These are phyloP conservation scores for Dryadomyces quercivorus DNA, from an alignment of 2,329 filamentous ascomycete genomes.

Conservation along the genomic window DNA sequence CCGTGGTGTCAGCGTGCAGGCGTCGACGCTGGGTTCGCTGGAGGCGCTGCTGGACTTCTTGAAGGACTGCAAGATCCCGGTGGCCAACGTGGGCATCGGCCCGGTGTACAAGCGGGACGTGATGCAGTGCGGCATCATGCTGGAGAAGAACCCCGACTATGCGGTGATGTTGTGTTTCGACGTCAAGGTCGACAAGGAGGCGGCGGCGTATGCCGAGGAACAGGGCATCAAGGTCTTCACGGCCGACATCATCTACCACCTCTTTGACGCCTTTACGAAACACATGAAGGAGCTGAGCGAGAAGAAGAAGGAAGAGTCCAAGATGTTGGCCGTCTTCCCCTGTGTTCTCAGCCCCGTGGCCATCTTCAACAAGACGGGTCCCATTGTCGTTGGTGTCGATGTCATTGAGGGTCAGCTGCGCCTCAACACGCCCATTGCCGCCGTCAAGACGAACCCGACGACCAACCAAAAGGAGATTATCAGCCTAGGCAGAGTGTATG, in stretches of 20 bases:
- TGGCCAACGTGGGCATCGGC: constrained; percentile 92
- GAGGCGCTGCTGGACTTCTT: constrained; percentile 95
- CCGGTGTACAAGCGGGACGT: constrained; percentile 97
- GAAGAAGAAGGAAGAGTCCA: constrained; percentile 92
- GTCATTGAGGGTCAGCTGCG: constrained; percentile 81
- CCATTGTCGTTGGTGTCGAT: constrained; percentile 92
- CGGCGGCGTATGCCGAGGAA: constrained; percentile 79
- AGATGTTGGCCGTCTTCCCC: constrained; percentile 90
- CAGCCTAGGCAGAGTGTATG: constrained; percentile 83
- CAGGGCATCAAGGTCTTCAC: constrained; percentile 96
- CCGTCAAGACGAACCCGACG: constrained; percentile 66
- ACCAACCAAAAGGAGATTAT: constrained; percentile 78
- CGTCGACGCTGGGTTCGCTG: constrained; percentile 90
- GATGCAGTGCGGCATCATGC: constrained; percentile 88
- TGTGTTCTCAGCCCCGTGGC: constrained; percentile 82
- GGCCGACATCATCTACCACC: constrained; percentile 96
- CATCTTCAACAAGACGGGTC: constrained; percentile 96
- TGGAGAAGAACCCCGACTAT: constrained; percentile 88
- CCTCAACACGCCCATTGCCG: constrained; percentile 81
- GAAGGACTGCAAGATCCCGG: constrained; percentile 90
- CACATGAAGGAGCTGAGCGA: constrained; percentile 82
- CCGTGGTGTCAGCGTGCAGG: constrained; percentile 91
- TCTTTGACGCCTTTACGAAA: constrained; percentile 92
- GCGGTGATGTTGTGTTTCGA: constrained; percentile 99
- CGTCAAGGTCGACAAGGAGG: constrained; percentile 98